Base-by-base conservation (phyloP, 192 early-diverging fungal genomes). In the Coemansia sp. region DNA sequence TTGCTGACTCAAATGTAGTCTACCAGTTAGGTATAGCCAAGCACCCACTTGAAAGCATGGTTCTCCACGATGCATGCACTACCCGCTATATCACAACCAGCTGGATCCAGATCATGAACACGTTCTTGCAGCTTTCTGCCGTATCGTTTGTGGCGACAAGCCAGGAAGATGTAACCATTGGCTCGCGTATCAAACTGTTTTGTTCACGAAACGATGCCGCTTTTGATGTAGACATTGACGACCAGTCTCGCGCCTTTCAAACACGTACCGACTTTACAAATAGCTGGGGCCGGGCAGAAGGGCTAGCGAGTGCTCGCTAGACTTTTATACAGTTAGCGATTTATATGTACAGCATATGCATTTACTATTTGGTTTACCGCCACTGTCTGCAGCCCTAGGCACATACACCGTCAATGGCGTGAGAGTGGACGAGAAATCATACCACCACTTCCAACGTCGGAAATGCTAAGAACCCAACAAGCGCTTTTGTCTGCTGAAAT, bases 61-160 rank as follows among this genome's bases (percentile, higher is more conserved):
- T 74, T 51, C 48, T 79, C 11, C 77, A 74, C 44, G 68, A 63
- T 9, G 71, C 77, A 5, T 79, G 71, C 65, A 61, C 64, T 7
- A 66, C 64, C 10, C 70, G 70, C 38, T 79, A 68, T 65, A 70
- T 74, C 15, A 69, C 70, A 6, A 61, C 63, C 21, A 73, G 77
- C 61, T 79, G 71, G 71, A 71, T 79, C 24, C 60, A 79, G 68
- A 57, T 73, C 10, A 64, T 79, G 47, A 79, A 70, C 58, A 56
- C 65, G 15, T 63, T 79, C 52, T 25, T 53, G 3, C 51, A 61
- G 31, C 71, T 79, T 9, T 60, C 40, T 3, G 17, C 71, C 7
- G 71, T 74, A 21, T 70, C 68, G 12, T 63, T 79, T 58, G 71
- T 79, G 10, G 71, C 77, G 1, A 67, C 53, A 26, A 65, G 66